phyloP scores from a whole-genome alignment of 176 grass and related monocot genomes.

The Oryza glumipatula region DNA sequence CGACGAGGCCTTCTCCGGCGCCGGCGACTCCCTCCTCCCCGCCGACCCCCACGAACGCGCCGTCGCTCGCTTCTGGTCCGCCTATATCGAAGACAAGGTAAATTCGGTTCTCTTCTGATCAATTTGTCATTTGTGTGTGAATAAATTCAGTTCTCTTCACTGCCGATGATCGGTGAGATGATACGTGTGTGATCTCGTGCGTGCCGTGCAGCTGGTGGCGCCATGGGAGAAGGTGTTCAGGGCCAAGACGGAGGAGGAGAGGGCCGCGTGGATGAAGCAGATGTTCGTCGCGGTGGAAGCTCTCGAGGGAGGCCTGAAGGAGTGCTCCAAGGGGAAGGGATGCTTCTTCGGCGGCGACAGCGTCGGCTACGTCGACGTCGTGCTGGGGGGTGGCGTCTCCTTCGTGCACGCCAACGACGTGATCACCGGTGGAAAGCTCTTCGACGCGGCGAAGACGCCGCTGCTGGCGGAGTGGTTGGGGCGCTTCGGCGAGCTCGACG shows the following conservation, averaged over 20 bases:
- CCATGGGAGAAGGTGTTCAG: background rate
- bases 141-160: too few relatives aligned
- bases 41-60: constrained; percentile 49
- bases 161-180: too few relatives aligned
- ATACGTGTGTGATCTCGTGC: background rate
- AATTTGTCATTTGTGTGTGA: too few relatives aligned
- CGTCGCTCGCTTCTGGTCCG: constrained; percentile 54
- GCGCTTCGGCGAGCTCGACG: constrained; percentile 17
- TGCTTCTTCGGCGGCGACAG: constrained; percentile 58
- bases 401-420: background rate
- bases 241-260: constrained; percentile 38
- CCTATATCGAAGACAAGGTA: constrained; percentile 62
- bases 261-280: constrained; percentile 13
- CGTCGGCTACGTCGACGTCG: constrained; percentile 46
- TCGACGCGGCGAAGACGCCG: constrained; percentile 37
- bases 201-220: constrained; percentile 33
- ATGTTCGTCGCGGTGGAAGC: background rate
- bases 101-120: background rate
- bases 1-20: constrained; percentile 44
- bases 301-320: constrained; percentile 45
- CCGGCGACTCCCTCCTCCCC: constrained; percentile 39
- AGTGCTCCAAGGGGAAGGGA: constrained; percentile 23
- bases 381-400: constrained; percentile 22
- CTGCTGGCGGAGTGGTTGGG: constrained; percentile 49
- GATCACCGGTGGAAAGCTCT: background rate